Conservation (phyloP, 1,284 basidiomycete species). For the Cryptococcus sp. region DNA sequence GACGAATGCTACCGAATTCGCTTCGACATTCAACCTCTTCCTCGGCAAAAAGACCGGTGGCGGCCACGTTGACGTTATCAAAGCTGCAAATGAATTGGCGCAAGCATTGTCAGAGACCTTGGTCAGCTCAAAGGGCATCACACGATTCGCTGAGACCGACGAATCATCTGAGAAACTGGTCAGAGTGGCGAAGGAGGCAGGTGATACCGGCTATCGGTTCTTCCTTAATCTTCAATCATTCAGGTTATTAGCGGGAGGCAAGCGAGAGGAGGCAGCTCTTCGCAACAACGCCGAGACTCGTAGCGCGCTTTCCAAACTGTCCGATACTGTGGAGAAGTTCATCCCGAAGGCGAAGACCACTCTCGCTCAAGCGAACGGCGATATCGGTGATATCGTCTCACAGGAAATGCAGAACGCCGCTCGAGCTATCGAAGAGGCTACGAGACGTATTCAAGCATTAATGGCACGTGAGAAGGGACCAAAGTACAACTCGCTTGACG, state of each 20-base stretch:
- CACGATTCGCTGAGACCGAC: conserved; percentile 84
- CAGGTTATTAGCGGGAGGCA: conserved; percentile 73
- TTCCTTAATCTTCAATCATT: conserved; percentile 97
- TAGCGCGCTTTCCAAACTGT: conserved; percentile 76
- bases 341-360: conserved; percentile 80
- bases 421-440: conserved; percentile 89
- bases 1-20: conserved; percentile 94
- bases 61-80: conserved; percentile 97
- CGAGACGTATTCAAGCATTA: conserved; percentile 82
- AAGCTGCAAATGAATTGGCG: conserved; percentile 92
- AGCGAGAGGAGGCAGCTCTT: conserved; percentile 83
- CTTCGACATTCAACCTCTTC: conserved; percentile 89
- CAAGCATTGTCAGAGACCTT: conserved; percentile 91
- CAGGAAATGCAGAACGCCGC: conserved; percentile 95
- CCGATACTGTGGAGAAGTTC: conserved; percentile 81
- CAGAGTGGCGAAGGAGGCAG: conserved; percentile 77
- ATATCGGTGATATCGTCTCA: conserved; percentile 95
- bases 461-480: conserved; percentile 81
- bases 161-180: conserved; percentile 90
- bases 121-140: conserved; percentile 92
- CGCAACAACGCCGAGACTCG: conserved; percentile 87
- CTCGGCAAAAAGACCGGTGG: conserved; percentile 78
- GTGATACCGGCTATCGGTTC: conserved; percentile 84
- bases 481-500: conserved; percentile 83
- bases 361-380: conserved; percentile 77